Conservation (phyloP, 2,329 filamentous ascomycete species). For the Penicillium paneum region DNA sequence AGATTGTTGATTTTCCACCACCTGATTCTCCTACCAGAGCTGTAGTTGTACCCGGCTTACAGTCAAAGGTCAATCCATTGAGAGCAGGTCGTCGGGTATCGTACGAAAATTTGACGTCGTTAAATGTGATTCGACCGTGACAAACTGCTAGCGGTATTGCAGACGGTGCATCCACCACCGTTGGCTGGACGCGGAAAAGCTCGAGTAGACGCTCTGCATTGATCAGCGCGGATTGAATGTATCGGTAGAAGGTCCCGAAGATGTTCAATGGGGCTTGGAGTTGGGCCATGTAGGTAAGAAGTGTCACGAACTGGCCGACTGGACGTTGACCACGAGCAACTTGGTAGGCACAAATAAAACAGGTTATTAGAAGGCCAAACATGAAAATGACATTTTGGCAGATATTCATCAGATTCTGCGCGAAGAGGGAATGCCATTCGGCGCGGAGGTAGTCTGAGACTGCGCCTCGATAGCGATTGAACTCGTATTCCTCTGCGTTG, state of each 20-base stretch:
- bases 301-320: conserved; percentile 66
- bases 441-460: conserved; percentile 62
- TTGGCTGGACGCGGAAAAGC: conserved; percentile 58
- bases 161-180: conserved; percentile 49
- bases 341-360: conserved; percentile 67
- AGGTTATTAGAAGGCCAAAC: conserved; percentile 62
- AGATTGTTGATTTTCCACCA: conserved; percentile 61
- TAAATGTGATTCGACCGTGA: conserved; percentile 56
- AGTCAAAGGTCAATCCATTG: conserved; percentile 52
- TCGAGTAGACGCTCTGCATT: conserved; percentile 50
- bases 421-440: conserved; percentile 69
- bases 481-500: conserved; percentile 74
- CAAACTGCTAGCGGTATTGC: conserved; percentile 51
- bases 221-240: conserved; percentile 48
- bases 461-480: conserved; percentile 64
- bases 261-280: conserved; percentile 68
- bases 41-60: conserved; percentile 53
- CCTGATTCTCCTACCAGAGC: conserved; percentile 78
- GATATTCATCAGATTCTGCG: conserved; percentile 70
- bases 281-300: conserved; percentile 72
- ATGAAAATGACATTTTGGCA: conserved; percentile 72
- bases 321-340: conserved; percentile 57
- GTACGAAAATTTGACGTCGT: conserved; percentile 57
- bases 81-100: conserved; percentile 54
- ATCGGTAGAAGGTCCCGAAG: conserved; percentile 58